Percentiles rank a stretch among this genome's conserved stretches.
Conservation (phyloP, 192 early-diverging fungal species). For the Polychytrium aggregatum region DNA sequence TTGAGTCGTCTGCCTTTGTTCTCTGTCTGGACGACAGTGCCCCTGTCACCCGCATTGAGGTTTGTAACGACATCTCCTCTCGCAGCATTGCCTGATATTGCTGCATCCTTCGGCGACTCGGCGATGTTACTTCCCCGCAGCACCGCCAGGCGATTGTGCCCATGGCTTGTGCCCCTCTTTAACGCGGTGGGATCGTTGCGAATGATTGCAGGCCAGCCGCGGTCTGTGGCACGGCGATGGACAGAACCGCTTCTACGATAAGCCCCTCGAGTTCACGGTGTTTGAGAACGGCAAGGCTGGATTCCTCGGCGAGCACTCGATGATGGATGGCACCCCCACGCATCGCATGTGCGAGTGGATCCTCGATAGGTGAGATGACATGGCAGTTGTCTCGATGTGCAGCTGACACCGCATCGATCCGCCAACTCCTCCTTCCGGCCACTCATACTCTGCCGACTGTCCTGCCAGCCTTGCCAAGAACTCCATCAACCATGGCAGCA, state of each 20-base stretch:
- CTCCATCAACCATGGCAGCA: conserved; percentile 64
- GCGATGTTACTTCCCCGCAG: no score
- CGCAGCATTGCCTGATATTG: no score
- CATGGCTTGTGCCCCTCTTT: no score
- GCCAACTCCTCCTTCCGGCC: no score
- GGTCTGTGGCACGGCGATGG: conserved; percentile 95
- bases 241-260: conserved; percentile 96
- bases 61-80: no score
- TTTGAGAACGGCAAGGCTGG: conserved; percentile 97
- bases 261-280: conserved; percentile 90
- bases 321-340: conserved; percentile 91
- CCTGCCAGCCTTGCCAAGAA: conserved; percentile 45
- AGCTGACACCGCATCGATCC: no score
- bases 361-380: no score
- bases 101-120: no score
- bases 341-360: conserved; percentile 77
- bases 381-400: no score
- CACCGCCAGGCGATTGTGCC: no score
- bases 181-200: no score
- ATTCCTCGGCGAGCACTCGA: conserved; percentile 75
- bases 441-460: no score
- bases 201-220: conserved; percentile 55
- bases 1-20: conserved; percentile 79
- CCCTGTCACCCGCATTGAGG: conserved; percentile 84
- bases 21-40: conserved; percentile 80